Evolutionary conservation across 345 rosid species (phyloP).

Genomic region (Aquilaria sinensis): DNA sequence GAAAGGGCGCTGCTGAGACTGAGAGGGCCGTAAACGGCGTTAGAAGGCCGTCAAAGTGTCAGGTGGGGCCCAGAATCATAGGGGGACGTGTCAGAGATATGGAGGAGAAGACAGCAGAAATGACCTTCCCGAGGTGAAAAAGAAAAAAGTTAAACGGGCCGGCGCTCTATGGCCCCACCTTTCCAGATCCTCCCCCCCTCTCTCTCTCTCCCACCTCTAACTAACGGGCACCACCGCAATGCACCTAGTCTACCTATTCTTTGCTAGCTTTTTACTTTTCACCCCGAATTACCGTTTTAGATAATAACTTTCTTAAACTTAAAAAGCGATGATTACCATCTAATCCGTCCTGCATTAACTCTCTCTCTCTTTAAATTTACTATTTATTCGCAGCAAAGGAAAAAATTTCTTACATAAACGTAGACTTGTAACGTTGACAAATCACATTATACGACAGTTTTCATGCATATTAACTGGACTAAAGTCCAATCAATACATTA

Average conservation of each 20-base stretch:
- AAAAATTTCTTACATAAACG: too few relatives aligned
- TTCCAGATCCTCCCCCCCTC: not conserved
- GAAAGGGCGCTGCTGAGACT: not conserved
- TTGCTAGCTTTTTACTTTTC: not conserved
- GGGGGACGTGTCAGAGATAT: conserved; percentile 3
- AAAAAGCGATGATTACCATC: conserved; percentile 2
- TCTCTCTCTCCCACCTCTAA: conserved; percentile 1
- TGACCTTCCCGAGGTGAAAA: conserved; percentile 32
- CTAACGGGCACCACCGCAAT: not conserved
- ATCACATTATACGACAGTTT: too few relatives aligned
- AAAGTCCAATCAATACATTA: too few relatives aligned
- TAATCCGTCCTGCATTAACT: not conserved
- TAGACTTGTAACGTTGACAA: too few relatives aligned
- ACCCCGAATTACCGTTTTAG: too few relatives aligned
- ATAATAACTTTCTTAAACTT: conserved; percentile 1
- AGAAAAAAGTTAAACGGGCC: not conserved
- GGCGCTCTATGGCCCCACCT: not conserved
- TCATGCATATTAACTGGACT: too few relatives aligned
- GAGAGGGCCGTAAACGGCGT: conserved; percentile 25
- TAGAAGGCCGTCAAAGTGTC: not conserved
- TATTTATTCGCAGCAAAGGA: too few relatives aligned
- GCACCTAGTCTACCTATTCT: too few relatives aligned
- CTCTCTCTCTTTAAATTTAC: too few relatives aligned
- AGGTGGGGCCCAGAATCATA: not conserved
- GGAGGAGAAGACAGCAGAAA: conserved; percentile 8